phyloP scores from a whole-genome alignment of 78 protist species.

The Dictyostelium brefeldianum region DNA sequence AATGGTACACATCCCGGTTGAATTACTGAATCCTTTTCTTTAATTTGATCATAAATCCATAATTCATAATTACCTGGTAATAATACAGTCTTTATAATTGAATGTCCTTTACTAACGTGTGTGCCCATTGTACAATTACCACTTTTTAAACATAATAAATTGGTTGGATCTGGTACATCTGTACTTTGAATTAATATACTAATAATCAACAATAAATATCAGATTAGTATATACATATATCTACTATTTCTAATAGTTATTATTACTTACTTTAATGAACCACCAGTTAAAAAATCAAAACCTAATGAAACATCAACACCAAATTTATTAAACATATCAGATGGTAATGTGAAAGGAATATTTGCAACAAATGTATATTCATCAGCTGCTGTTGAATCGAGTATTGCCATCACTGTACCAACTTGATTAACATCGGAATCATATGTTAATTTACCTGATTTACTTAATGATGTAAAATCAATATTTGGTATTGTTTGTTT shows the following conservation, averaged over 20 bases:
- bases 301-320: constrained; percentile 61
- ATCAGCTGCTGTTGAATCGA: background rate
- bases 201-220: too few relatives aligned
- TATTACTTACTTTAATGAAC: constrained; percentile 48
- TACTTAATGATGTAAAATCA: background rate
- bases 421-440: constrained; percentile 57
- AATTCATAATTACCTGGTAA: constrained; percentile 45
- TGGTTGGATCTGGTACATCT: background rate
- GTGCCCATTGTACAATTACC: constrained; percentile 62
- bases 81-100: constrained; percentile 31
- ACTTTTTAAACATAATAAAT: constrained; percentile 21
- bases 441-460: background rate
- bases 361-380: background rate
- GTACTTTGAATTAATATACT: constrained; percentile 14
- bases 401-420: background rate
- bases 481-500: background rate
- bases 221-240: too few relatives aligned
- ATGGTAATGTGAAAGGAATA: constrained; percentile 13
- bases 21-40: constrained; percentile 29
- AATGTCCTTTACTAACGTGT: constrained; percentile 33
- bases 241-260: background rate
- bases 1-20: constrained; percentile 28
- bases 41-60: constrained; percentile 44
- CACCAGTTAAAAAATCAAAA: constrained; percentile 68
- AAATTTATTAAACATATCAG: constrained; percentile 28